Conservation (phyloP, 345 rosid genomes). For the Arabidopsis suecica region DNA sequence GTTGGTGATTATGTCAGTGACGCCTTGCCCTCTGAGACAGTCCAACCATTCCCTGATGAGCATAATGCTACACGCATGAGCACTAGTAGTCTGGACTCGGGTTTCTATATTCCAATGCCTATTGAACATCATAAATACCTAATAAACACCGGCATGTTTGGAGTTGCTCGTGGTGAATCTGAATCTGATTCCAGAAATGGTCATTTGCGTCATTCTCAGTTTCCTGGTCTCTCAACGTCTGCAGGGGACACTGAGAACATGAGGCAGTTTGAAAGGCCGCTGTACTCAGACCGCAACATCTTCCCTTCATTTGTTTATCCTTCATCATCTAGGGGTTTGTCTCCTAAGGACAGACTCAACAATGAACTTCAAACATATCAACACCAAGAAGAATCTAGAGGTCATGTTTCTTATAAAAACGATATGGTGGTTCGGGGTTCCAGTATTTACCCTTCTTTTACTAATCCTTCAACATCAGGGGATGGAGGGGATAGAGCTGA, state of each 20-base stretch:
- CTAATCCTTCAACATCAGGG: conserved; percentile 9
- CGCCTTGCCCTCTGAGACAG: conserved; percentile 34
- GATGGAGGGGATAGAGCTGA: conserved; percentile 36
- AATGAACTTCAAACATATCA: conserved; percentile 26
- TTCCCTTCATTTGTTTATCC: conserved; percentile 44
- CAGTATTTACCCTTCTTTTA: conserved; percentile 44
- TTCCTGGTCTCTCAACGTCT: conserved; percentile 33
- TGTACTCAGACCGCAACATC: conserved; percentile 36
- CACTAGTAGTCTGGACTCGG: conserved; percentile 33
- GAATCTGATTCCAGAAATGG: conserved; percentile 9
- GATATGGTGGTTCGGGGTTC: conserved; percentile 10
- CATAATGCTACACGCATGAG: conserved; percentile 22
- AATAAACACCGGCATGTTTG: conserved; percentile 16
- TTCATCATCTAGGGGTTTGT: conserved; percentile 22
- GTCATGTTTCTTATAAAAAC: conserved; percentile 17
- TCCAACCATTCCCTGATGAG: conserved; percentile 35
- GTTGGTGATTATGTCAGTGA: conserved; percentile 38
- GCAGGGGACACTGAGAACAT: conserved; percentile 23
- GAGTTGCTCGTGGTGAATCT: conserved; percentile 40
- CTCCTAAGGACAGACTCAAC: conserved; percentile 12
- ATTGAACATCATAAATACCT: conserved; percentile 34
- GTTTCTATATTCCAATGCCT: conserved; percentile 35
- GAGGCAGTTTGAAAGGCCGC: conserved; percentile 31
- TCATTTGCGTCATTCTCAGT: conserved; percentile 35
- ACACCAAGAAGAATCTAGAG: conserved; percentile 27